Percentiles rank a stretch among this genome's conserved stretches.
These are phyloP conservation scores for Phylloporus sp. DNA, from an alignment of 768 basidiomycete genomes.

Conservation along the genomic window DNA sequence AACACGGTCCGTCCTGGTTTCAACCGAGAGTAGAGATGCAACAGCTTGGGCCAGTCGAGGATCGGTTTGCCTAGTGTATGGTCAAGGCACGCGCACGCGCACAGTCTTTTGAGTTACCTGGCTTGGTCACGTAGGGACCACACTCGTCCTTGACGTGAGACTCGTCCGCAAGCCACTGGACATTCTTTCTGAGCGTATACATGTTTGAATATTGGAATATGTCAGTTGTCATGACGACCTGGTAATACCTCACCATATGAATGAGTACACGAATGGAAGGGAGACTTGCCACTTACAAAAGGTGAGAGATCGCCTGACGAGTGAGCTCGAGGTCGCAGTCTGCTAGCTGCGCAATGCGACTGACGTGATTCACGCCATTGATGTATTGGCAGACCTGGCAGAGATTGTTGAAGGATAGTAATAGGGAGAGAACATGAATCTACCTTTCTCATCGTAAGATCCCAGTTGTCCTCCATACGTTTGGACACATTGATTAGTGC, in stretches of 20 bases:
- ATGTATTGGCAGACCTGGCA: slow-evolving; percentile 70
- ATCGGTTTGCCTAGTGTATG: slow-evolving; percentile 43
- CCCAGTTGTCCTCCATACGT: slow-evolving; percentile 89
- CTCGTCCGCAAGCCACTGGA: slow-evolving; percentile 85
- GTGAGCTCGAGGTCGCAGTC: slow-evolving; percentile 82
- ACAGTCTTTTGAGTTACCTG: slow-evolving; percentile 39
- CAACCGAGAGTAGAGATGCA: slow-evolving; percentile 82
- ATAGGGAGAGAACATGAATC: background rate
- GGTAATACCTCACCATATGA: slow-evolving; percentile 68
- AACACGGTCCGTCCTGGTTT: slow-evolving; percentile 77
- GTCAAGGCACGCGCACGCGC: slow-evolving; percentile 1
- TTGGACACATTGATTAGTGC: slow-evolving; percentile 79
- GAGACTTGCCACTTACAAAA: slow-evolving; percentile 55
- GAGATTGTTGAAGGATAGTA: slow-evolving; percentile 1
- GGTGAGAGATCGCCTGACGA: slow-evolving; percentile 83
- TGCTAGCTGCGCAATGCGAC: slow-evolving; percentile 85
- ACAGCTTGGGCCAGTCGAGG: slow-evolving; percentile 83
- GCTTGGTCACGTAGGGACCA: slow-evolving; percentile 82
- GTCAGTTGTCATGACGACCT: slow-evolving; percentile 94
- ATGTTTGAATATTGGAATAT: slow-evolving; percentile 98
- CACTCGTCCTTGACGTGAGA: slow-evolving; percentile 84
- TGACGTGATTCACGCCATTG: slow-evolving; percentile 88
- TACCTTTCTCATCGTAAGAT: slow-evolving; percentile 88
- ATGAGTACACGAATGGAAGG: slow-evolving; percentile 1
- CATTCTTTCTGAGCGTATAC: slow-evolving; percentile 84